phyloP scores from a whole-genome alignment of 2,329 filamentous ascomycete genomes.

The Colletotrichum theobromicola region DNA sequence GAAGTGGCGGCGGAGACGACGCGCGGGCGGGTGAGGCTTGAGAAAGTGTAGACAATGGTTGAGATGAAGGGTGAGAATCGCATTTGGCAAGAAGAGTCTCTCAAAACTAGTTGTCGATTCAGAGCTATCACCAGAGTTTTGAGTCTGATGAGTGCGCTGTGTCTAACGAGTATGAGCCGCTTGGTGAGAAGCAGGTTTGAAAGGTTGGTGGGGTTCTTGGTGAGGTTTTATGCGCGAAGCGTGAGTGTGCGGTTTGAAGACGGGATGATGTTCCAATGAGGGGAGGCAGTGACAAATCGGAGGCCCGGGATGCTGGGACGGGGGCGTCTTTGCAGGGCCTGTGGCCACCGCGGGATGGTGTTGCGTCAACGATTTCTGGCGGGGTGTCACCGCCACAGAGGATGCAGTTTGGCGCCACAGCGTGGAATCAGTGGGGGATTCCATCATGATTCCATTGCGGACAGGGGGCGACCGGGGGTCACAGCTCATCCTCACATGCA shows the following conservation, averaged over 20 bases:
- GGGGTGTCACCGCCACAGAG: constrained; percentile 6
- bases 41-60: constrained; percentile 52
- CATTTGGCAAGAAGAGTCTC: constrained; percentile 40
- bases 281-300: constrained; percentile 17
- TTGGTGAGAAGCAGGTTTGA: not conserved
- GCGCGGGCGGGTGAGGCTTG: constrained; percentile 45
- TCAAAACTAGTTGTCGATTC: too few species aligned
- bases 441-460: not conserved
- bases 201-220: not conserved
- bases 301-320: not conserved
- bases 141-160: not conserved
- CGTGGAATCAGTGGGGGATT: constrained; percentile 8
- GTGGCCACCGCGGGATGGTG: not conserved
- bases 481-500: not conserved
- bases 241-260: not conserved
- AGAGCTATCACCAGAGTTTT: not conserved
- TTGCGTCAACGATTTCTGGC: constrained; percentile 21
- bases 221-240: not conserved
- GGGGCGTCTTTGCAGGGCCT: not conserved
- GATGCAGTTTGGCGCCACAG: not conserved
- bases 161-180: not conserved
- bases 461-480: not conserved
- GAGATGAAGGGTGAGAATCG: constrained; percentile 54
- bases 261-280: not conserved
- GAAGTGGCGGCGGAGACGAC: constrained; percentile 27